Base-by-base conservation (phyloP, 768 basidiomycete species). In the Mycena crocata region DNA sequence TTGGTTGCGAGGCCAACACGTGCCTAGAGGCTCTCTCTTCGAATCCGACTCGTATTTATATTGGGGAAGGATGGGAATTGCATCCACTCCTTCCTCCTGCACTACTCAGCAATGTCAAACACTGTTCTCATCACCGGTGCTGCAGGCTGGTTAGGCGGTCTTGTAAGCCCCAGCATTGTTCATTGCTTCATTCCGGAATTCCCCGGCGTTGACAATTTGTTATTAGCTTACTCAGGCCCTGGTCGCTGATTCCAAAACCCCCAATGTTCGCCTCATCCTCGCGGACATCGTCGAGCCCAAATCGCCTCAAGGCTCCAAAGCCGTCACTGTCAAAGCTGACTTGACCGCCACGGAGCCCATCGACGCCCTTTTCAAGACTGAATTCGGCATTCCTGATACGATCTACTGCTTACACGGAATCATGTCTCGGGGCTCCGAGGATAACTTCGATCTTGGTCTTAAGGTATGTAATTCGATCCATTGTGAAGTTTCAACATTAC, bases 371-470 rank as follows among this genome's bases (percentile, higher is more conserved):
- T 85, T 85, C 73, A 69, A 73, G 23, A 84, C 82, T 13, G 54
- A 73, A 28, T 74, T 80, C 40, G 84, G 83, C 19, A 67, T 82
- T 6, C 83, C 83, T 0, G 81, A 82, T 65, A 81, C 80, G 9
- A 74, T 85, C 23, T 85, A 85, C 67, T 85, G 84, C 62, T 74
- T 85, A 28, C 85, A 86, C 71, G 89, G 89, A 2, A 87, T 89
- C 70, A 89, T 90, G 89, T 88, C 87, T 28, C 84, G 87, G 19
- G 86, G 86, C 37, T 82, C 86, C 19, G 89, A 90, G 73, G 85
- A 86, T 63, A 82, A 87, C 67, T 89, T 90, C 72, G 85, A 86
- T 44, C 72, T 89, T 1, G 87, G 86, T n/a, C 62, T 85, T 28
- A 82, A 84, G 77, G 84, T 82, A 12, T 21, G 34, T 54, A 4